These are phyloP conservation scores for Samsoniella hepiali DNA, from an alignment of 2,329 filamentous ascomycete species.

Conservation along the genomic window DNA sequence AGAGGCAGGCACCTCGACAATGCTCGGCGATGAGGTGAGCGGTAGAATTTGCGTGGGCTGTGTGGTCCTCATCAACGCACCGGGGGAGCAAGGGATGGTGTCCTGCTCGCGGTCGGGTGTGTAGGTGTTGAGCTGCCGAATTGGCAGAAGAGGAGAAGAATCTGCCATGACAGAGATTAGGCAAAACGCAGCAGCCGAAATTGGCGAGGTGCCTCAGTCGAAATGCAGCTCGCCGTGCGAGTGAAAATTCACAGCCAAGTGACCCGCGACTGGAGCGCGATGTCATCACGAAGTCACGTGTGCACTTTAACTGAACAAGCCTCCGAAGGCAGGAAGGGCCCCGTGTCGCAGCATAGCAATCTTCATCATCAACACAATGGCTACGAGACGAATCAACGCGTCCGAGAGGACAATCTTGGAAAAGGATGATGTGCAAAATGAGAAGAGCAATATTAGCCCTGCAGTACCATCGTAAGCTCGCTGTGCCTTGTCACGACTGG, in stretches of 20 bases:
- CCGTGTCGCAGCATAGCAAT: constrained; percentile 3
- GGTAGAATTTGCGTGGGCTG: constrained; percentile 47
- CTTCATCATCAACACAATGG: constrained; percentile 49
- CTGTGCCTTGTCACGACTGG: constrained; percentile 10
- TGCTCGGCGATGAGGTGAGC: constrained; percentile 41
- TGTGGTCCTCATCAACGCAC: constrained; percentile 35
- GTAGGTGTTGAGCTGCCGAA: constrained; percentile 29
- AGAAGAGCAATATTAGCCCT: constrained; percentile 71
- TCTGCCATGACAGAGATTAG: constrained; percentile 17
- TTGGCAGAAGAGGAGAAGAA: constrained; percentile 13
- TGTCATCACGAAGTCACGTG: constrained; percentile 28
- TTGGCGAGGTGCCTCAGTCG: background rate
- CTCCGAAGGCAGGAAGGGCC: background rate
- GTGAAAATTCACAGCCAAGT: constrained; percentile 17
- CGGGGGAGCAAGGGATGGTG: constrained; percentile 45
- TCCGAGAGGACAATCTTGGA: constrained; percentile 65
- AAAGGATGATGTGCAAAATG: constrained; percentile 49
- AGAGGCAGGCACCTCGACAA: constrained; percentile 82
- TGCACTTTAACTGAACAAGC: constrained; percentile 10
- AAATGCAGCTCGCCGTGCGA: constrained; percentile 8
- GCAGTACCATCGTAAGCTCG: constrained; percentile 69
- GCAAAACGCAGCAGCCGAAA: background rate
- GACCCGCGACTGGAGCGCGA: constrained; percentile 15
- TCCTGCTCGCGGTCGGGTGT: constrained; percentile 45
- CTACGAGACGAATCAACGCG: constrained; percentile 63